Conservation (phyloP, 2,329 filamentous ascomycete species). For the Ramularia collo-cygni region DNA sequence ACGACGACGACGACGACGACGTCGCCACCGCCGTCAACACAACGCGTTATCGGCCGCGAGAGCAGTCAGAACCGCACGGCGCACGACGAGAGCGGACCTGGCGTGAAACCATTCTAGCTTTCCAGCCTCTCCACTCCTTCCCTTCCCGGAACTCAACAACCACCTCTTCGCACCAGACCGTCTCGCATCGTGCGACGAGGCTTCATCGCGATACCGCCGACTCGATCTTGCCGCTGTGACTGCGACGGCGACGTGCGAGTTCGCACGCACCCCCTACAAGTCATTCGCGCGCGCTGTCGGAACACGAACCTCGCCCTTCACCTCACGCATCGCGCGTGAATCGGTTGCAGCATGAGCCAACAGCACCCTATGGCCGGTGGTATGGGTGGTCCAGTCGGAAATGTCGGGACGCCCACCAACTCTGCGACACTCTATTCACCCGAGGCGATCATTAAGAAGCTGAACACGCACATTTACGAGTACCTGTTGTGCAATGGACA, state of each 20-base stretch:
- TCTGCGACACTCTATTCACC: constrained; percentile 12
- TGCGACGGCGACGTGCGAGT: too few relatives aligned
- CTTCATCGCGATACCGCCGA: too few relatives aligned
- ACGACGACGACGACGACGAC: not conserved
- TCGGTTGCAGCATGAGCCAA: constrained; percentile 46
- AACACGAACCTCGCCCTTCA: too few relatives aligned
- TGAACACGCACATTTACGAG: constrained; percentile 87
- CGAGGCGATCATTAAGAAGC: constrained; percentile 49
- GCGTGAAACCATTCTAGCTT: not conserved
- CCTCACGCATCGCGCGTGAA: constrained; percentile 1
- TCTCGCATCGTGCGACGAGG: not conserved
- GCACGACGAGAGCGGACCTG: too few relatives aligned
- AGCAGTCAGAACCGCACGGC: too few relatives aligned
- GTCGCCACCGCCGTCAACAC: not conserved
- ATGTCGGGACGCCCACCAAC: constrained; percentile 26
- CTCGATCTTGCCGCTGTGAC: too few relatives aligned
- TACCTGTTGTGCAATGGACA: constrained; percentile 83
- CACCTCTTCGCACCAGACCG: constrained; percentile 1
- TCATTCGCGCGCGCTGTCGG: too few relatives aligned
- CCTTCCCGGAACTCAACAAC: too few relatives aligned
- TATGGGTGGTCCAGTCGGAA: constrained; percentile 42
- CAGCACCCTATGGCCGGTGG: constrained; percentile 60
- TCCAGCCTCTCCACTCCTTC: too few relatives aligned
- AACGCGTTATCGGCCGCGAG: not conserved
- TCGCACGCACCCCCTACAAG: too few relatives aligned